Percentiles rank a stretch among this genome's conserved stretches.
phyloP scores from a whole-genome alignment of 495 filamentous ascomycete species.

The Aspergillus hancockii region DNA sequence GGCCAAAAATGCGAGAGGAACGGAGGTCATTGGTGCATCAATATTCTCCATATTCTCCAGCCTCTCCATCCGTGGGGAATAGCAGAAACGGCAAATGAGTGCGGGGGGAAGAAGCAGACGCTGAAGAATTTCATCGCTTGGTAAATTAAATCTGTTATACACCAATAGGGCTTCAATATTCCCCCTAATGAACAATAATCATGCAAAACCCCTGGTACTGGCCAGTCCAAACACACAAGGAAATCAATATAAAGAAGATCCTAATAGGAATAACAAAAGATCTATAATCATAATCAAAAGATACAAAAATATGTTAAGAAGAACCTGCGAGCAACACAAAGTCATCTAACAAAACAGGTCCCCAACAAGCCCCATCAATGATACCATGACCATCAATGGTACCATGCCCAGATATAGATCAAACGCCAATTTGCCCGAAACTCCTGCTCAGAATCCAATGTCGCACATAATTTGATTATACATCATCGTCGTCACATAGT shows the following conservation, averaged over 20 bases:
- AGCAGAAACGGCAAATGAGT: too few species aligned
- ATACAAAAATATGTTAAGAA: too few species aligned
- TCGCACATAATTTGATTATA: not conserved
- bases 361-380: not conserved
- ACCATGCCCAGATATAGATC: conserved; percentile 2
- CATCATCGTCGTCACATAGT: conserved; percentile 36
- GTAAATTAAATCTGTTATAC: not conserved
- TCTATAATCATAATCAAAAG: conserved; percentile 1
- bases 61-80: not conserved
- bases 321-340: not conserved
- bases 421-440: conserved; percentile 7
- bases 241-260: not conserved
- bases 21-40: conserved; percentile 10
- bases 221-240: not conserved
- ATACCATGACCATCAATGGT: not conserved
- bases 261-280: not conserved
- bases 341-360: not conserved
- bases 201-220: not conserved
- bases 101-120: conserved; percentile 9
- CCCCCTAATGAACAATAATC: not conserved
- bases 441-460: conserved; percentile 5
- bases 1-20: not conserved
- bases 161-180: not conserved
- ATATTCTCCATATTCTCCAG: conserved; percentile 3
- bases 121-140: not conserved